Evolutionary conservation across 2,329 filamentous ascomycete genomes (phyloP).

Genomic region (Apiospora kogelbergensis): DNA sequence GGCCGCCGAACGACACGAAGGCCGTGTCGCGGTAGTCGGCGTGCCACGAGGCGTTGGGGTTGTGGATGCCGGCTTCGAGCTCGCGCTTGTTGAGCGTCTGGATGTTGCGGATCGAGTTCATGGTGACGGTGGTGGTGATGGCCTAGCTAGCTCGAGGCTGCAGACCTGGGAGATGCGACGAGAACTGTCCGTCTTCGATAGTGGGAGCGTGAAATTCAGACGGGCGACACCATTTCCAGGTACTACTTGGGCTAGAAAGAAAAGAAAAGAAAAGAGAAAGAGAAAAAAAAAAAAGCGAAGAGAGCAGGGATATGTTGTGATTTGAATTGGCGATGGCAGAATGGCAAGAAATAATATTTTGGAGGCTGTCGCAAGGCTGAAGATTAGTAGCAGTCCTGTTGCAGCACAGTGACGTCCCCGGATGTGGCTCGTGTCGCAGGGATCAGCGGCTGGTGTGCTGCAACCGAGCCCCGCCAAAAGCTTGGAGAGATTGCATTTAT

Average conservation of each 20-base stretch:
- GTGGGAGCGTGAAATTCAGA: neutral
- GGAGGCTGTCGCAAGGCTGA: conserved; percentile 4
- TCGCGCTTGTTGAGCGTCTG: conserved; percentile 92
- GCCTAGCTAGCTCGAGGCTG: neutral
- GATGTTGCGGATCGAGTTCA: conserved; percentile 94
- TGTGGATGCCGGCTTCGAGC: conserved; percentile 69
- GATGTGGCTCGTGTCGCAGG: neutral
- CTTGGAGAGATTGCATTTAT: too few relatives aligned
- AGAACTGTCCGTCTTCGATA: neutral
- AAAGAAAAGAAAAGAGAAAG: neutral
- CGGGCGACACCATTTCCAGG: neutral
- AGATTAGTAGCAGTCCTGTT: neutral
- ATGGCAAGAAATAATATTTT: neutral
- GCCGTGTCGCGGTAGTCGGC: conserved; percentile 97
- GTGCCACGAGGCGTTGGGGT: conserved; percentile 88
- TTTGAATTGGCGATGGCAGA: neutral
- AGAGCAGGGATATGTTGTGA: neutral
- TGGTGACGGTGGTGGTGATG: conserved; percentile 38
- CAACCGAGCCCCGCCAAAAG: neutral
- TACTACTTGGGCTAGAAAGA: neutral
- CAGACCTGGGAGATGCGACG: neutral
- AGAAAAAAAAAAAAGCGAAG: neutral
- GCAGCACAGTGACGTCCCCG: neutral
- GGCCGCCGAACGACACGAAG: conserved; percentile 92
- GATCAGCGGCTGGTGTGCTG: neutral